These are phyloP conservation scores for Bipolaris sorokiniana DNA, from an alignment of 2,329 filamentous ascomycete species.

Conservation along the genomic window DNA sequence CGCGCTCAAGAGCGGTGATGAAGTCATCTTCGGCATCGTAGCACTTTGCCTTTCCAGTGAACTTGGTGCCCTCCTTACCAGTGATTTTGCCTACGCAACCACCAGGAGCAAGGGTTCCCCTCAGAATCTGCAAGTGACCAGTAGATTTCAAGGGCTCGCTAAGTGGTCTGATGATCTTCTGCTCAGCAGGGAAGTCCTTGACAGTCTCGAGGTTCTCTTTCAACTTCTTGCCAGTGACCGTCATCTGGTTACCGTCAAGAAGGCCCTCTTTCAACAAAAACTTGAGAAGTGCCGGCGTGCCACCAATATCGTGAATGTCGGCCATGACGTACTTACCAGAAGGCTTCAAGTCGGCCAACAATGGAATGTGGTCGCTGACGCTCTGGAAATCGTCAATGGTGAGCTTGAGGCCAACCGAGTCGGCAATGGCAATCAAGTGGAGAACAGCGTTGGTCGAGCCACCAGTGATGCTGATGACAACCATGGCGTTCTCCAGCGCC, in stretches of 20 bases:
- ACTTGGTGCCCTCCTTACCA: slow-evolving; percentile 72
- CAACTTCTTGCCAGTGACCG: slow-evolving; percentile 58
- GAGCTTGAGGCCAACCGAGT: slow-evolving; percentile 58
- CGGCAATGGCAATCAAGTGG: slow-evolving; percentile 59
- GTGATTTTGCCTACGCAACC: slow-evolving; percentile 78
- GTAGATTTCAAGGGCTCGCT: slow-evolving; percentile 73
- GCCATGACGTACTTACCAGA: slow-evolving; percentile 62
- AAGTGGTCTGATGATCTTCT: slow-evolving; percentile 72
- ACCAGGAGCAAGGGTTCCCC: slow-evolving; percentile 71
- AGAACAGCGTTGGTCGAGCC: slow-evolving; percentile 60
- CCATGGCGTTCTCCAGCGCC: slow-evolving; percentile 60
- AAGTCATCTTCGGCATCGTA: slow-evolving; percentile 75
- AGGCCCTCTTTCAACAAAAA: slow-evolving; percentile 58
- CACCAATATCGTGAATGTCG: slow-evolving; percentile 64
- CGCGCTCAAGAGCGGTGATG: slow-evolving; percentile 68
- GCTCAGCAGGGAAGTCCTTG: slow-evolving; percentile 69
- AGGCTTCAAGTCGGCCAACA: slow-evolving; percentile 59
- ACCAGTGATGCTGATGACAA: slow-evolving; percentile 58
- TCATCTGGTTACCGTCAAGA: slow-evolving; percentile 56
- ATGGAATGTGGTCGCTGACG: slow-evolving; percentile 58
- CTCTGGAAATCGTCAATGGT: slow-evolving; percentile 60
- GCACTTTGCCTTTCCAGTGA: slow-evolving; percentile 72
- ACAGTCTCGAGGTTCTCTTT: slow-evolving; percentile 60
- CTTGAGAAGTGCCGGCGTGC: slow-evolving; percentile 58
- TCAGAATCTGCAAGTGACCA: slow-evolving; percentile 75